These are phyloP conservation scores for Ambrosiella beaveri DNA, from an alignment of 2,329 filamentous ascomycete genomes.

Conservation along the genomic window DNA sequence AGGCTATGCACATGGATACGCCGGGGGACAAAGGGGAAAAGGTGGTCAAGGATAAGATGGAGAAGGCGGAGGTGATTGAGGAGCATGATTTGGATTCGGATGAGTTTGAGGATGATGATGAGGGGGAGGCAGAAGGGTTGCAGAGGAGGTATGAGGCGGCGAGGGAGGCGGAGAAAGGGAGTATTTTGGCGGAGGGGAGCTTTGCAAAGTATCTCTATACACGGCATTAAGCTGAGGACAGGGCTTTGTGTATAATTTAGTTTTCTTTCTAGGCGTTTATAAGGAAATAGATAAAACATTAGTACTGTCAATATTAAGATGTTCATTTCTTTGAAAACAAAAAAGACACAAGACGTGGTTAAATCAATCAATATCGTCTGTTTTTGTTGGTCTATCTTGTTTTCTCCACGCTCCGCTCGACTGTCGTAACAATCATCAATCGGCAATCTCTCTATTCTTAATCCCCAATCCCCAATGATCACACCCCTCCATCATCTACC, in stretches of 20 bases:
- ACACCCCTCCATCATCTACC: constrained; percentile 29
- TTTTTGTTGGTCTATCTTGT: too few relatives aligned
- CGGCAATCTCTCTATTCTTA: background rate
- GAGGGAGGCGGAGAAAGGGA: constrained; percentile 40
- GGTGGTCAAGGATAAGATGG: constrained; percentile 20
- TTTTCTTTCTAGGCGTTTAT: background rate
- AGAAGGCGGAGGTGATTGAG: constrained; percentile 32
- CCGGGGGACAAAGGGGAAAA: constrained; percentile 14
- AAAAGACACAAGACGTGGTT: background rate
- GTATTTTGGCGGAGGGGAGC: constrained; percentile 36
- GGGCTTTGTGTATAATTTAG: background rate
- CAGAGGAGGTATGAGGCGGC: constrained; percentile 63
- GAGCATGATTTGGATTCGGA: constrained; percentile 42
- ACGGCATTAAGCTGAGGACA: constrained; percentile 19
- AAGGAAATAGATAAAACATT: background rate
- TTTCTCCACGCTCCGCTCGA: too few relatives aligned
- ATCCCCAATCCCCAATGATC: background rate
- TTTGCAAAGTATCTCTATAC: constrained; percentile 42
- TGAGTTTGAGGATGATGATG: constrained; percentile 41
- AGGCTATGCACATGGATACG: constrained; percentile 52
- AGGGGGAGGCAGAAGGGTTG: constrained; percentile 46
- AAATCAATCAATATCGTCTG: background rate
- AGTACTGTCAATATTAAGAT: too few relatives aligned
- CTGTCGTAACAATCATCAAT: background rate
- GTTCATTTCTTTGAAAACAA: too few relatives aligned